phyloP scores from a whole-genome alignment of 1,284 basidiomycete species.

The Vanrija pseudolonga region DNA sequence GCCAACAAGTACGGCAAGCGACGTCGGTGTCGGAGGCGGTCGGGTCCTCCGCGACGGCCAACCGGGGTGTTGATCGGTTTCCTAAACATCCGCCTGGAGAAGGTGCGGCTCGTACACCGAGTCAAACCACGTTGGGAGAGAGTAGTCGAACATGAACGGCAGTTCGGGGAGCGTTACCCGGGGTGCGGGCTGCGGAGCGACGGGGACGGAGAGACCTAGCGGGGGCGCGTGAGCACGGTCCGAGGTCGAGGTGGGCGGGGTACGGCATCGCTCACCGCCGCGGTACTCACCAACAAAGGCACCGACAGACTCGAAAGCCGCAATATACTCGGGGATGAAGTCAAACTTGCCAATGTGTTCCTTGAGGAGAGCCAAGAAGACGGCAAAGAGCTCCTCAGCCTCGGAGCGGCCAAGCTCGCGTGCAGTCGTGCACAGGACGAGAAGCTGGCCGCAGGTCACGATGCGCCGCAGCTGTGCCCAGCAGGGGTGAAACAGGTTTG shows the following conservation, averaged over 20 bases:
- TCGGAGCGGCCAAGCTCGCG: constrained; percentile 17
- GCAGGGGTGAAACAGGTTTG: constrained; percentile 19
- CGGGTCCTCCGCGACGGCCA: no score
- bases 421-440: constrained; percentile 24
- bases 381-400: constrained; percentile 18
- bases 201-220: constrained; percentile 8
- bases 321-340: constrained; percentile 13
- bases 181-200: not conserved
- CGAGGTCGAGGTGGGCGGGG: no score
- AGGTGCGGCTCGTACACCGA: not conserved
- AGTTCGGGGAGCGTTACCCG: constrained; percentile 2
- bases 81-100: not conserved
- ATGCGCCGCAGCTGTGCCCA: constrained; percentile 28
- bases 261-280: not conserved
- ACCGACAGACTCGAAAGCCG: constrained; percentile 16
- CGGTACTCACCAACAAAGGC: constrained; percentile 9
- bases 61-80: no score
- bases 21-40: no score
- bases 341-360: constrained; percentile 13
- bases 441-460: constrained; percentile 24
- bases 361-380: constrained; percentile 13
- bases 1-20: no score
- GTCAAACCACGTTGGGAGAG: constrained; percentile 16
- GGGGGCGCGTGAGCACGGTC: not conserved
- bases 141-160: constrained; percentile 19